phyloP scores from a whole-genome alignment of 306 rosid genomes.

The Pachyrhizus erosus region DNA sequence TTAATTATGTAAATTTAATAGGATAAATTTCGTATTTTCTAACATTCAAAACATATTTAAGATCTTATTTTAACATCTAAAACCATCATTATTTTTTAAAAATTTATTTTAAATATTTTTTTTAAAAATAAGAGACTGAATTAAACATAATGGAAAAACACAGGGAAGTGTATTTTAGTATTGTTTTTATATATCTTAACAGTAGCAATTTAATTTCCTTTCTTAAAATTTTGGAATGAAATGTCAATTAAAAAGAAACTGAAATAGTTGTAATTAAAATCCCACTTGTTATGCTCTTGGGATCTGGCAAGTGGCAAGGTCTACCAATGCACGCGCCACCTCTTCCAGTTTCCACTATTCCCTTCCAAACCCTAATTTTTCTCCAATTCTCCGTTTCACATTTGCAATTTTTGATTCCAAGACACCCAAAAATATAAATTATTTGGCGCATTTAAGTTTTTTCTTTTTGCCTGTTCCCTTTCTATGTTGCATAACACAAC shows the following conservation, averaged over 20 bases:
- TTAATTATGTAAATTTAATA: too few species aligned
- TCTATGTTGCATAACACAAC: not conserved
- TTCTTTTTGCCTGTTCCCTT: not conserved
- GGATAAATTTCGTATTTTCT: too few species aligned
- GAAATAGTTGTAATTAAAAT: not conserved
- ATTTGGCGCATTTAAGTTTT: conserved; percentile 13
- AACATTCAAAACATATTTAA: too few species aligned
- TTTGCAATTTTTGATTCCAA: not conserved
- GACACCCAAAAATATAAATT: not conserved
- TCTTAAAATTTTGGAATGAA: not conserved
- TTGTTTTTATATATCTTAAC: too few species aligned
- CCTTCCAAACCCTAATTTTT: conserved; percentile 45
- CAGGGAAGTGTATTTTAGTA: too few species aligned
- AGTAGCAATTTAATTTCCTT: not conserved
- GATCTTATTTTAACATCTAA: too few species aligned
- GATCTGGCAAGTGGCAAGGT: not conserved
- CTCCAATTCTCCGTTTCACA: not conserved
- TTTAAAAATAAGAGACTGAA: too few species aligned
- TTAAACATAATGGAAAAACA: too few species aligned
- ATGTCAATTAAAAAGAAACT: not conserved
- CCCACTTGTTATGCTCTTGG: not conserved
- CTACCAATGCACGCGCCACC: conserved; percentile 30
- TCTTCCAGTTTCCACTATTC: not conserved
- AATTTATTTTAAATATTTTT: too few species aligned
- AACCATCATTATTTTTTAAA: too few species aligned